Evolutionary conservation across 768 basidiomycete genomes (phyloP).

Genomic region (Russula sp.): DNA sequence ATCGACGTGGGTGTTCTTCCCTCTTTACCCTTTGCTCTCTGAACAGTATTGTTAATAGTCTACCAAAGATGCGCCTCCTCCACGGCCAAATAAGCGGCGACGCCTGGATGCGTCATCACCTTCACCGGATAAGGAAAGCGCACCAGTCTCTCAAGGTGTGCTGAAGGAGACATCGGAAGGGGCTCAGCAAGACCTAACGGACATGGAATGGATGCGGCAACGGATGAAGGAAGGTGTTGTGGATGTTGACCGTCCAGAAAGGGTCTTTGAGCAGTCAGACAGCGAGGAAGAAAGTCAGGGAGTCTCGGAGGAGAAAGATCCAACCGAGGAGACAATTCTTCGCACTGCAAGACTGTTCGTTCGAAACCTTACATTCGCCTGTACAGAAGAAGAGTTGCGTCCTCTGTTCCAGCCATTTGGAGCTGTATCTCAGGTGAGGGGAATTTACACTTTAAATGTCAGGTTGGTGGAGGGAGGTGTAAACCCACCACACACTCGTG

Average conservation of each 20-base stretch:
- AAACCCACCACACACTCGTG: too few species aligned
- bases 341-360: slow-evolving; percentile 82
- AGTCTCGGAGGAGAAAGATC: slow-evolving; percentile 23
- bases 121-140: slow-evolving; percentile 30
- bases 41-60: slow-evolving; percentile 44
- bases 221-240: slow-evolving; percentile 52
- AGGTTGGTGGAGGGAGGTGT: slow-evolving; percentile 40
- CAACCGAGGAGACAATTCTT: slow-evolving; percentile 51
- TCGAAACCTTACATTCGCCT: slow-evolving; percentile 91
- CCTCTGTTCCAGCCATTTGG: slow-evolving; percentile 69
- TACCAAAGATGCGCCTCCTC: slow-evolving; percentile 61
- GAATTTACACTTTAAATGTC: slow-evolving; percentile 4
- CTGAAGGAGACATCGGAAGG: slow-evolving; percentile 26
- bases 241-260: slow-evolving; percentile 41
- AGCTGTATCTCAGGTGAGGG: slow-evolving; percentile 68
- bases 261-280: slow-evolving; percentile 60
- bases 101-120: slow-evolving; percentile 42
- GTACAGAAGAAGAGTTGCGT: slow-evolving; percentile 66
- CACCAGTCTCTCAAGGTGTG: not conserved
- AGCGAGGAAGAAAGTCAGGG: slow-evolving; percentile 44
- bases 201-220: slow-evolving; percentile 72
- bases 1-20: slow-evolving; percentile 61
- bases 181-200: slow-evolving; percentile 49
- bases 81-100: slow-evolving; percentile 68
- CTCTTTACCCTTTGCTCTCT: slow-evolving; percentile 15